These are phyloP conservation scores for Vanrija sp. DNA, from an alignment of 1,284 basidiomycete genomes.

Conservation along the genomic window DNA sequence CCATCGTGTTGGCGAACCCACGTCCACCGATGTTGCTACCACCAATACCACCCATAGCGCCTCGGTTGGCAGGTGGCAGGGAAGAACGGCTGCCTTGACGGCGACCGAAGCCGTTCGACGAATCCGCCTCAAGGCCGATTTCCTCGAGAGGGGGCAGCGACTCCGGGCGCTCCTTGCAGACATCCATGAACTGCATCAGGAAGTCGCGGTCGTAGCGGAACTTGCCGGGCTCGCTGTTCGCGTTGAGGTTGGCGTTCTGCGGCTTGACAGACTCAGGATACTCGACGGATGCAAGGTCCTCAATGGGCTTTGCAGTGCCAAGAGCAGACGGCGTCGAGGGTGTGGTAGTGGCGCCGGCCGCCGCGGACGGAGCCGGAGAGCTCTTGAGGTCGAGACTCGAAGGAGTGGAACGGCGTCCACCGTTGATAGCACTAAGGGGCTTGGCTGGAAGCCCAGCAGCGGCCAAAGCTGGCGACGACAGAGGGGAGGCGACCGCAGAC, in stretches of 20 bases:
- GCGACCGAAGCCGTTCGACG: slow-evolving; percentile 53
- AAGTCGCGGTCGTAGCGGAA: slow-evolving; percentile 98
- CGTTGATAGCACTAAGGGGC: slow-evolving; percentile 38
- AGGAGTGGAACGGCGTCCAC: slow-evolving; percentile 50
- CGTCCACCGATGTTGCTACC: slow-evolving; percentile 14
- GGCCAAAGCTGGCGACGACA: slow-evolving; percentile 41
- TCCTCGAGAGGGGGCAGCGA: slow-evolving; percentile 83
- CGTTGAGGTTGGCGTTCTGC: slow-evolving; percentile 80
- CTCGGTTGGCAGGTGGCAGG: slow-evolving; percentile 13
- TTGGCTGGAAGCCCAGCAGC: slow-evolving; percentile 47
- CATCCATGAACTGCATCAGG: slow-evolving; percentile 91
- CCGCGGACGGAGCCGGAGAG: slow-evolving; percentile 39
- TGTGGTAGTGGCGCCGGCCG: slow-evolving; percentile 21
- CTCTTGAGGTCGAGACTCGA: slow-evolving; percentile 65
- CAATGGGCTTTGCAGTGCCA: slow-evolving; percentile 71
- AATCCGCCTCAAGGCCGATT: slow-evolving; percentile 79
- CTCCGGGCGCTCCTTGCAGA: slow-evolving; percentile 93
- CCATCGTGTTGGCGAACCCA: slow-evolving; percentile 31
- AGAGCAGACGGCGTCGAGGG: slow-evolving; percentile 58
- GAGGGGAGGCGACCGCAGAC: slow-evolving; percentile 33
- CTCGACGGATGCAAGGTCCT: slow-evolving; percentile 69
- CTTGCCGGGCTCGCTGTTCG: slow-evolving; percentile 74
- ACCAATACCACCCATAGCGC: slow-evolving; percentile 16
- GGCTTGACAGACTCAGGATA: slow-evolving; percentile 84
- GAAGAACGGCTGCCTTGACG: slow-evolving; percentile 50